Evolutionary conservation across 306 rosid genomes (phyloP).

Genomic region (Ziziphus jujuba): DNA sequence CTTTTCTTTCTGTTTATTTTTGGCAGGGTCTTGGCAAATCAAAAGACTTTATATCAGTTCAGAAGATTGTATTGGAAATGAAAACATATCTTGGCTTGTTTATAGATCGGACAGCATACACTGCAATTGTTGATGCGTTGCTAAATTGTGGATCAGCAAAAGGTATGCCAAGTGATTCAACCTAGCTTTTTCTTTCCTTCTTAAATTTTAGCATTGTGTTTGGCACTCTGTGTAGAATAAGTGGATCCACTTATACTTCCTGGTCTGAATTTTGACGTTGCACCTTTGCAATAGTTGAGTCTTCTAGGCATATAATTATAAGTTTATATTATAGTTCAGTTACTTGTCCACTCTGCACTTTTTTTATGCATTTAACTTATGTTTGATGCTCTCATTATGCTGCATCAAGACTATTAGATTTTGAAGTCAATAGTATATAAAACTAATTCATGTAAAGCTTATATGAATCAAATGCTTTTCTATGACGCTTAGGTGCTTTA

Average conservation of each 20-base stretch:
- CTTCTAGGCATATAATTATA: no score
- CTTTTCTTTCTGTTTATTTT: background rate
- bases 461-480: background rate
- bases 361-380: no score
- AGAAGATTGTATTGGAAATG: slow-evolving; percentile 70
- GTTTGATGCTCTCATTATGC: background rate
- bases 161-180: slow-evolving; percentile 43
- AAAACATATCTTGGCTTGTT: slow-evolving; percentile 46
- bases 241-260: no score
- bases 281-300: no score
- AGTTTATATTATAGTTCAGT: no score
- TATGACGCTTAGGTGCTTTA: slow-evolving; percentile 54
- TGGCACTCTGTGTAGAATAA: no score
- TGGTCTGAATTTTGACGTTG: no score
- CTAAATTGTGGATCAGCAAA: slow-evolving; percentile 61
- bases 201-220: no score
- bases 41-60: slow-evolving; percentile 57
- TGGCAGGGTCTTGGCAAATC: slow-evolving; percentile 71
- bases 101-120: slow-evolving; percentile 84
- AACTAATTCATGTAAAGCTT: background rate
- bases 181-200: no score
- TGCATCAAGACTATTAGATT: background rate
- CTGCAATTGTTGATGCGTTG: slow-evolving; percentile 69
- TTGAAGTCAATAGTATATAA: background rate
- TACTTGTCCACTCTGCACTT: no score